Evolutionary conservation across 306 rosid genomes (phyloP).

Genomic region (Gillenia trifoliata): DNA sequence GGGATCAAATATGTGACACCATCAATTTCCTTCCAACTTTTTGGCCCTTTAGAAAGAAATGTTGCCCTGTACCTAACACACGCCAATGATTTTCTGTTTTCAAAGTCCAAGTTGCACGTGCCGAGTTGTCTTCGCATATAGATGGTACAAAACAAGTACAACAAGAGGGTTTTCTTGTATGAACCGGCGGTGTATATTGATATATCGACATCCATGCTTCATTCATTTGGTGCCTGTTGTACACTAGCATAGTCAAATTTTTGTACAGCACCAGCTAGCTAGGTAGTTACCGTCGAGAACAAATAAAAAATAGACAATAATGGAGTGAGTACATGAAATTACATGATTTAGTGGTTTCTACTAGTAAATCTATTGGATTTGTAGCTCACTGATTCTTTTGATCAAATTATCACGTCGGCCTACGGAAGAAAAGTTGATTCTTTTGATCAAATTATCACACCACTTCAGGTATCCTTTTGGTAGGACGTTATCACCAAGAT

Average conservation of each 20-base stretch:
- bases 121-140: slow-evolving; percentile 20
- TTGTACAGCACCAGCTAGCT: too few species aligned
- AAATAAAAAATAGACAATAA: not conserved
- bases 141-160: slow-evolving; percentile 12
- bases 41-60: not conserved
- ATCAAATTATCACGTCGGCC: too few species aligned
- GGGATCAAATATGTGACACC: slow-evolving; percentile 75
- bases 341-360: not conserved
- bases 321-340: not conserved
- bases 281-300: too few species aligned
- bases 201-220: too few species aligned
- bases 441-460: too few species aligned
- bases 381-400: slow-evolving; percentile 3
- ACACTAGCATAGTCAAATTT: too few species aligned
- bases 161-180: not conserved
- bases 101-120: slow-evolving; percentile 32
- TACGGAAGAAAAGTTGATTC: not conserved
- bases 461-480: too few species aligned
- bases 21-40: slow-evolving; percentile 7
- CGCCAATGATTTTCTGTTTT: slow-evolving; percentile 31
- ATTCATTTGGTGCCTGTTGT: too few species aligned
- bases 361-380: not conserved
- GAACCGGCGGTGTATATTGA: too few species aligned
- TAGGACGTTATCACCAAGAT: too few species aligned
- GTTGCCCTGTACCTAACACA: slow-evolving; percentile 50